A percentile compares a stretch with the other conserved stretches of the same genome.
phyloP scores from a whole-genome alignment of 148 eudicot species.

The Limonium bicolor region DNA sequence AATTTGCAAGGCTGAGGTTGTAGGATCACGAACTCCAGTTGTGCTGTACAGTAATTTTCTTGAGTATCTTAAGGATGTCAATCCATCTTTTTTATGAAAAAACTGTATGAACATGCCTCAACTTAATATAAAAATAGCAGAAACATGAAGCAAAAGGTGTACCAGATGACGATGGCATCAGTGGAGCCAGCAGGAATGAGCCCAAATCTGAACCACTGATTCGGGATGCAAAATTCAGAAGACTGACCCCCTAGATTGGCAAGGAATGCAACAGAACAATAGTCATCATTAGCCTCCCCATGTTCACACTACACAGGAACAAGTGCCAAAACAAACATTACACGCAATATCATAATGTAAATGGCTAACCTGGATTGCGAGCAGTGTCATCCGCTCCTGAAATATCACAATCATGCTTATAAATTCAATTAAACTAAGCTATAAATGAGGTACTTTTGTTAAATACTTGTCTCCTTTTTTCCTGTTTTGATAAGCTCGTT shows the following conservation, averaged over 20 bases:
- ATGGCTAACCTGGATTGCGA: slow-evolving; percentile 26
- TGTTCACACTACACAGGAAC: background rate
- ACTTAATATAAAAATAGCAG: background rate
- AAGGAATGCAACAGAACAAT: background rate
- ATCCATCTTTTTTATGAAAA: too few species aligned
- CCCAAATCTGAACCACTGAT: slow-evolving; percentile 72
- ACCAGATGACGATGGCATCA: slow-evolving; percentile 95
- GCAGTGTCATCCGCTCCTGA: slow-evolving; percentile 25
- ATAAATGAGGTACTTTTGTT: background rate
- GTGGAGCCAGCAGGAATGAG: slow-evolving; percentile 96
- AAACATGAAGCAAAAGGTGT: slow-evolving; percentile 13
- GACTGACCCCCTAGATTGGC: slow-evolving; percentile 20
- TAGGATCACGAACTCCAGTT: slow-evolving; percentile 84
- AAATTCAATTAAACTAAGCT: slow-evolving; percentile 7
- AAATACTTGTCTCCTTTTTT: too few species aligned
- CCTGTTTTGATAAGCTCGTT: too few species aligned
- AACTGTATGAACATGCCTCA: too few species aligned
- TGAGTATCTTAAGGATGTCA: too few species aligned
- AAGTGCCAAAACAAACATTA: background rate
- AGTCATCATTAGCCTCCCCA: background rate
- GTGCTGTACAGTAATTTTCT: slow-evolving; percentile 52
- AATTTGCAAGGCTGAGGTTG: slow-evolving; percentile 91
- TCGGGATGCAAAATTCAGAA: slow-evolving; percentile 48
- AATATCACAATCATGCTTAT: slow-evolving; percentile 13
- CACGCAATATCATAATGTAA: background rate